A percentile compares a stretch with the other conserved stretches of the same genome.
These are phyloP conservation scores for Leishmania martiniquensis DNA, from an alignment of 208 protist species.

Conservation along the genomic window DNA sequence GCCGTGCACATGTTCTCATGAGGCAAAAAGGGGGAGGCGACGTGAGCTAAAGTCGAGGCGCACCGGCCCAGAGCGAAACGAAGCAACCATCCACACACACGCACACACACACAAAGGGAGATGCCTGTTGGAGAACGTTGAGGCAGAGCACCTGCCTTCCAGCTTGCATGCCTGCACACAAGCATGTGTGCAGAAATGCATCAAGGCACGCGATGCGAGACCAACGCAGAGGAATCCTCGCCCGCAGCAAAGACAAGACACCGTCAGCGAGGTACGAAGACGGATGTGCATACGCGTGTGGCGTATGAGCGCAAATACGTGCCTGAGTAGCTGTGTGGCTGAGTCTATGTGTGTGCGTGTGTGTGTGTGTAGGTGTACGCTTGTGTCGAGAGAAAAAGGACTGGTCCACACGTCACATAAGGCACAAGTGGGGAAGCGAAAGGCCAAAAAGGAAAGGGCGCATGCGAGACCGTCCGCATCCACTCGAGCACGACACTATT, in stretches of 20 bases:
- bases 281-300: no score
- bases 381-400: not conserved
- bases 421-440: not conserved
- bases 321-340: not conserved
- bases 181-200: not conserved
- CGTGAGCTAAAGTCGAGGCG: not conserved
- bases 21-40: not conserved
- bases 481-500: not conserved
- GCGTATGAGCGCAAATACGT: no score
- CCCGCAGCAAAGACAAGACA: not conserved
- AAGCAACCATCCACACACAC: not conserved
- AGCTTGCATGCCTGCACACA: not conserved
- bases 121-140: no score
- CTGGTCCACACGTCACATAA: not conserved
- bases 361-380: not conserved
- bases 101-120: not conserved
- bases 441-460: not conserved
- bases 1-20: no score
- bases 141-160: not conserved
- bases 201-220: not conserved
- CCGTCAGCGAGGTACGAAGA: not conserved
- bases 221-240: no score
- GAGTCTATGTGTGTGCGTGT: not conserved
- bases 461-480: not conserved
- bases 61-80: not conserved